phyloP scores from a whole-genome alignment of 1,284 basidiomycete genomes.

The Leucoagaricus sp. region DNA sequence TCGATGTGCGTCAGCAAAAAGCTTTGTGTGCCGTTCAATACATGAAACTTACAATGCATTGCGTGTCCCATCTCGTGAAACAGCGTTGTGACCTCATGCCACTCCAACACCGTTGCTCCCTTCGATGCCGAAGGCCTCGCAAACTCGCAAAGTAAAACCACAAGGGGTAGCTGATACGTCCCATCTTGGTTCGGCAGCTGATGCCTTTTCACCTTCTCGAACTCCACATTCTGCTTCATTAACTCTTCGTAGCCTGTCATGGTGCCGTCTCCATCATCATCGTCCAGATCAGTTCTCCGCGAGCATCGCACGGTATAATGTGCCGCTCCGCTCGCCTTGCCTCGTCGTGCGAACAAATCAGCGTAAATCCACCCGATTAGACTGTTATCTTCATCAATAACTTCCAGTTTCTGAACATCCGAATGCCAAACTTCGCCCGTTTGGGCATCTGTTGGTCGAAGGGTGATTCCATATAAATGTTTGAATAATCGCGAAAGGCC shows the following conservation, averaged over 20 bases:
- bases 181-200: slow-evolving; percentile 62
- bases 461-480: slow-evolving; percentile 84
- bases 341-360: slow-evolving; percentile 84
- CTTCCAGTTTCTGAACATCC: slow-evolving; percentile 90
- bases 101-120: slow-evolving; percentile 78
- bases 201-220: slow-evolving; percentile 62
- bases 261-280: slow-evolving; percentile 65
- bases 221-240: slow-evolving; percentile 51
- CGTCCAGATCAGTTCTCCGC: slow-evolving; percentile 88
- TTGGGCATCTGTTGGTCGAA: slow-evolving; percentile 67
- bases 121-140: slow-evolving; percentile 59
- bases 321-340: slow-evolving; percentile 90
- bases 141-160: slow-evolving; percentile 93
- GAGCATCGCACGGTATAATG: slow-evolving; percentile 98
- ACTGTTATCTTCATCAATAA: slow-evolving; percentile 86
- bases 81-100: slow-evolving; percentile 94
- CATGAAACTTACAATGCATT: slow-evolving; percentile 84
- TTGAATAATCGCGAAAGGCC: slow-evolving; percentile 85
- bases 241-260: slow-evolving; percentile 40
- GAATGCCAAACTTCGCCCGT: slow-evolving; percentile 89
- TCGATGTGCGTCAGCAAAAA: slow-evolving; percentile 8
- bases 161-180: slow-evolving; percentile 86
- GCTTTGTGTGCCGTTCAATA: slow-evolving; percentile 1
- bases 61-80: slow-evolving; percentile 99
- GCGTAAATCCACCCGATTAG: slow-evolving; percentile 94